Evolutionary conservation across 2,329 filamentous ascomycete species (phyloP).

Genomic region (Aspergillus tanneri): DNA sequence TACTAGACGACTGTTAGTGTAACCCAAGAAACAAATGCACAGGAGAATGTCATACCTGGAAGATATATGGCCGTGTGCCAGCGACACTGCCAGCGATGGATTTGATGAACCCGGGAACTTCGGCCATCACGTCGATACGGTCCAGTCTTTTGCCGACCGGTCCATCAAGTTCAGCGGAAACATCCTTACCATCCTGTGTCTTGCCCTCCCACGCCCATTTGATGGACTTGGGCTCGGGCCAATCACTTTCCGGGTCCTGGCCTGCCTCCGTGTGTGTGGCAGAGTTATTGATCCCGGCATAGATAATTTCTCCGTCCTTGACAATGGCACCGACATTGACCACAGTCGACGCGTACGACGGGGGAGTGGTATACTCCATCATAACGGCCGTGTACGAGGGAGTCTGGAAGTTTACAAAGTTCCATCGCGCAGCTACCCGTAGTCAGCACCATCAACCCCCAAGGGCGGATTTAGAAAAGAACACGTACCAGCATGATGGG

Average conservation of each 20-base stretch:
- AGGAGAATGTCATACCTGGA: slow-evolving; percentile 64
- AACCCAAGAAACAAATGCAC: background rate
- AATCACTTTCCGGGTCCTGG: slow-evolving; percentile 74
- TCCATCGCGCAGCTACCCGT: slow-evolving; percentile 72
- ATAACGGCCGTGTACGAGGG: slow-evolving; percentile 81
- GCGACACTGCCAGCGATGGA: slow-evolving; percentile 82
- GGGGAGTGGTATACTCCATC: slow-evolving; percentile 95
- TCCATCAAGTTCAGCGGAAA: slow-evolving; percentile 69
- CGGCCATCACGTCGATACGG: slow-evolving; percentile 91
- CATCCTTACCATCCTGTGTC: slow-evolving; percentile 70
- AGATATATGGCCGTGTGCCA: slow-evolving; percentile 96
- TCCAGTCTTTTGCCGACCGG: slow-evolving; percentile 69
- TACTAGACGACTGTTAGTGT: slow-evolving; percentile 57
- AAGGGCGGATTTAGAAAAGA: no score
- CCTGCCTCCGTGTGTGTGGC: slow-evolving; percentile 68
- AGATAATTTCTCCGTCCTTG: slow-evolving; percentile 76
- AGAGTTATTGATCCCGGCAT: slow-evolving; percentile 64
- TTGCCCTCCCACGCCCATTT: slow-evolving; percentile 77
- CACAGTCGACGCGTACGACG: slow-evolving; percentile 82
- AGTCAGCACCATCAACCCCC: slow-evolving; percentile 9
- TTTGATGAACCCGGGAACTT: slow-evolving; percentile 95
- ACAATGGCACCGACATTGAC: slow-evolving; percentile 81
- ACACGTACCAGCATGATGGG: slow-evolving; percentile 77
- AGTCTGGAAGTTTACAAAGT: slow-evolving; percentile 88
- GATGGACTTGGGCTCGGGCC: slow-evolving; percentile 79